phyloP scores from a whole-genome alignment of 2,329 filamentous ascomycete genomes.

The Pyricularia sp. region DNA sequence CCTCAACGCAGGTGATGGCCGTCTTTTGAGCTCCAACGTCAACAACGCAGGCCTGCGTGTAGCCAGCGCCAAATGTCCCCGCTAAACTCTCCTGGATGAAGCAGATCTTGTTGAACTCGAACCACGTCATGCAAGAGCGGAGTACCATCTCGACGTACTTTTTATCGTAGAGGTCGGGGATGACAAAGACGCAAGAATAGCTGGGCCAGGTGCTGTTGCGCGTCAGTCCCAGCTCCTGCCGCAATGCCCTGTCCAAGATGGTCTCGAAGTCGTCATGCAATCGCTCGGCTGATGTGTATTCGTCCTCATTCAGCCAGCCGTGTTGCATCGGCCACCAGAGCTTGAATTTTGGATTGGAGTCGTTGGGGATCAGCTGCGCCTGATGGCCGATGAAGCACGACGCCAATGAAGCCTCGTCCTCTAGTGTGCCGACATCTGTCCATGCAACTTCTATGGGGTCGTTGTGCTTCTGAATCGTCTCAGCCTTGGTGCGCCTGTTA shows the following conservation, averaged over 20 bases:
- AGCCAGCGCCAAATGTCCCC: constrained; percentile 89
- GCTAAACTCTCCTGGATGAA: constrained; percentile 96
- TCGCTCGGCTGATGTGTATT: constrained; percentile 72
- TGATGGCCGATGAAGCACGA: constrained; percentile 71
- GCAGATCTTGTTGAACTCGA: constrained; percentile 80
- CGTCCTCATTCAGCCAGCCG: constrained; percentile 83
- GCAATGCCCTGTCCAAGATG: constrained; percentile 78
- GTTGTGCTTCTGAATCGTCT: constrained; percentile 88
- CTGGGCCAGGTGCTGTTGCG: constrained; percentile 75
- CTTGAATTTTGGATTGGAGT: constrained; percentile 82
- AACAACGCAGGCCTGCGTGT: constrained; percentile 88
- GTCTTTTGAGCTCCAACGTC: constrained; percentile 97
- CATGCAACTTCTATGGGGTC: constrained; percentile 90
- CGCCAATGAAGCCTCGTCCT: constrained; percentile 52
- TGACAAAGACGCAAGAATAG: constrained; percentile 94
- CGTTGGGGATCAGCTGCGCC: constrained; percentile 79
- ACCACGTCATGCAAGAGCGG: constrained; percentile 78
- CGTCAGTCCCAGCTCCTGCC: constrained; percentile 70
- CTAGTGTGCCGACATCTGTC: constrained; percentile 67
- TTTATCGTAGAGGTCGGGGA: constrained; percentile 95
- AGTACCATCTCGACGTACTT: constrained; percentile 78
- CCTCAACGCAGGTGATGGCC: constrained; percentile 92
- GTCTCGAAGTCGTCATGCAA: constrained; percentile 81
- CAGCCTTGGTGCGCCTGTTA: constrained; percentile 75
- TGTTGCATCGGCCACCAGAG: constrained; percentile 85